These are phyloP conservation scores for Aspergillus intermedius DNA, from an alignment of 2,329 filamentous ascomycete genomes.

Conservation along the genomic window DNA sequence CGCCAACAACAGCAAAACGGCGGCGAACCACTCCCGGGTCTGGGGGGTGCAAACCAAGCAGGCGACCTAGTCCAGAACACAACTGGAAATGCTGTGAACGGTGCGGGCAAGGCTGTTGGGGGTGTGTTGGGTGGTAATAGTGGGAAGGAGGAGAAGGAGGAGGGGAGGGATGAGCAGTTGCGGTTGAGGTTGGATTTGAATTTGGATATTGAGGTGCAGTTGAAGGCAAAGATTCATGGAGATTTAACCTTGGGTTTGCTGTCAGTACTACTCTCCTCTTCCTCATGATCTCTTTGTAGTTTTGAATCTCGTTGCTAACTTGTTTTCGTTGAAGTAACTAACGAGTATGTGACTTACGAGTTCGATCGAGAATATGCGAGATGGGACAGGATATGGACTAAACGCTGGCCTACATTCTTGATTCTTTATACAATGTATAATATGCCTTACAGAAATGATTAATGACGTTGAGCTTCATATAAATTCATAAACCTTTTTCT, in stretches of 20 bases:
- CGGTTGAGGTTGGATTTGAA: constrained; percentile 69
- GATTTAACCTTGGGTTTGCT: constrained; percentile 72
- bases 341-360: no score
- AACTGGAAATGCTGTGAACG: constrained; percentile 42
- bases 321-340: no score
- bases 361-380: no score
- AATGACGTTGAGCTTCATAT: no score
- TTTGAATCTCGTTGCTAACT: no score
- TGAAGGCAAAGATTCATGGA: constrained; percentile 80
- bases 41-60: constrained; percentile 53
- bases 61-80: constrained; percentile 49
- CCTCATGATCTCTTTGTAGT: neutral
- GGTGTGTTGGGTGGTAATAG: constrained; percentile 28
- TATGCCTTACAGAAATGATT: no score
- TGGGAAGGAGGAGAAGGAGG: constrained; percentile 36
- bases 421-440: no score
- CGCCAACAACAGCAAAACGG: constrained; percentile 37
- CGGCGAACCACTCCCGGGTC: constrained; percentile 37
- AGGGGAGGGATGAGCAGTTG: constrained; percentile 57
- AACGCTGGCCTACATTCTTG: no score
- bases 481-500: no score
- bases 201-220: constrained; percentile 74
- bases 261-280: constrained; percentile 49
- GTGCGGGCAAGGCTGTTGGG: constrained; percentile 40
- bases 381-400: no score